Percentiles rank a stretch among this genome's conserved stretches.
Evolutionary conservation across 2,329 filamentous ascomycete species (phyloP).

Genomic region (Aureobasidium sp.): DNA sequence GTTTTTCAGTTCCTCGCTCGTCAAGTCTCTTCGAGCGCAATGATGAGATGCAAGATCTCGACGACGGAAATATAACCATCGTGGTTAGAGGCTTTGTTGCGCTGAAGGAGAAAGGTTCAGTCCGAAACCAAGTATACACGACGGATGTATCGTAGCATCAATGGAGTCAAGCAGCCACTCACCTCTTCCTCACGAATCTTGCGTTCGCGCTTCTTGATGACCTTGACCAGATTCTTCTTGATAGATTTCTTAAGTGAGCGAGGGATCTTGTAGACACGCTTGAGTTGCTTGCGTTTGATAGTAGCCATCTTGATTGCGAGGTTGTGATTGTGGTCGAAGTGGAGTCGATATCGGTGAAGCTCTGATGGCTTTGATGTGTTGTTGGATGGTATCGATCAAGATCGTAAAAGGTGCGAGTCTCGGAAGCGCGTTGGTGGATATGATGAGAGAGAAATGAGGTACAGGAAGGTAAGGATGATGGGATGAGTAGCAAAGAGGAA

Average conservation of each 20-base stretch:
- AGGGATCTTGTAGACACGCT: slow-evolving; percentile 1
- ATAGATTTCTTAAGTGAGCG: slow-evolving; percentile 8
- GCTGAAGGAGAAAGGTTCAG: neutral
- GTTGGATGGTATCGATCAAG: neutral
- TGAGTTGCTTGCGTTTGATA: neutral
- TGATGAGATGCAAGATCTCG: no score
- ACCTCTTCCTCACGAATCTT: neutral
- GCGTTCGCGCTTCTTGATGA: neutral
- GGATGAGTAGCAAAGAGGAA: neutral
- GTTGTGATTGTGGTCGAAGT: neutral
- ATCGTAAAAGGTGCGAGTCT: neutral
- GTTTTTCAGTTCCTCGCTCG: no score
- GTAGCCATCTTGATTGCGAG: neutral
- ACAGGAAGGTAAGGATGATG: no score
- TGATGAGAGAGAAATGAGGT: neutral
- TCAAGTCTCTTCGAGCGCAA: no score
- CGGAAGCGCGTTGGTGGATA: neutral
- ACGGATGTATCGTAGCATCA: no score
- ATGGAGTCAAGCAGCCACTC: no score
- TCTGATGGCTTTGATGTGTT: neutral
- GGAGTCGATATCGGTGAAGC: no score
- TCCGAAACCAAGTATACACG: no score
- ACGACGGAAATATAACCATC: no score
- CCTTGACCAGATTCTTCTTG: slow-evolving; percentile 6
- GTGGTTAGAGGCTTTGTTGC: neutral